Base-by-base conservation (phyloP, 202 grass and related monocot genomes). In the Setaria viridis region DNA sequence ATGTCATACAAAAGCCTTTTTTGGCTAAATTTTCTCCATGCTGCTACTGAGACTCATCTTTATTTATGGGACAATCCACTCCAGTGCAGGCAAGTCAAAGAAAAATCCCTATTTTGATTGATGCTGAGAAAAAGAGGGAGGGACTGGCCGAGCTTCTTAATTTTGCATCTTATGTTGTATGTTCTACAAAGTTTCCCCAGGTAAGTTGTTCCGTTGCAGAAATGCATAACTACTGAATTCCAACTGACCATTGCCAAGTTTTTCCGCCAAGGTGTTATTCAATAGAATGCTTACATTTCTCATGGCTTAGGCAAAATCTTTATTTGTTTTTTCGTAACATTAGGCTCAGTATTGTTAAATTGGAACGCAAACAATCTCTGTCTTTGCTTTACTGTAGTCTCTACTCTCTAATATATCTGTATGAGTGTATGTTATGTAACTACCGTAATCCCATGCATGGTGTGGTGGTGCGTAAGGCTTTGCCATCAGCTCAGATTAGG, bases 61-160 rank as follows among this genome's bases (percentile, higher is more conserved):
- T 53, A 47, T 87, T 72, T 81, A 63, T 81, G 76, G 73, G 80
- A 75, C 80, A 94, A 90, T 89, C 85, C 80, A 94, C 89, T 89
- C 85, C 90, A 95, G 92, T 86, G 89, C 95, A 98, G 95, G 95
- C 95, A 85, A 95, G 82, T 63, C 85, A 78, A 85, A 98, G 91
- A 42, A 98, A 95, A 92, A 93, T 92, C 77, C 85, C 87, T 88
- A 92, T 98, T 75, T 89, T 98, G 84, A 58, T 98, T 70, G 91
- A 93, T 57, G 92, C 87, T 2, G 93, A 95, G 57, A 90, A 88
- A 85, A 94, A 94, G 37, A 92, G 95, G 80, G 95, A 93, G n/a
- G 89, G 95, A 80, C 76, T 98, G 50, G 91, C 93, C 32, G 93
- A 95, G 70, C 89, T 98, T 81, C 87, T 98, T 82, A 92, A 91